Percentiles rank a stretch among this genome's conserved stretches.
Conservation (phyloP, 768 basidiomycete genomes). For the Multifurca ochricompacta region DNA sequence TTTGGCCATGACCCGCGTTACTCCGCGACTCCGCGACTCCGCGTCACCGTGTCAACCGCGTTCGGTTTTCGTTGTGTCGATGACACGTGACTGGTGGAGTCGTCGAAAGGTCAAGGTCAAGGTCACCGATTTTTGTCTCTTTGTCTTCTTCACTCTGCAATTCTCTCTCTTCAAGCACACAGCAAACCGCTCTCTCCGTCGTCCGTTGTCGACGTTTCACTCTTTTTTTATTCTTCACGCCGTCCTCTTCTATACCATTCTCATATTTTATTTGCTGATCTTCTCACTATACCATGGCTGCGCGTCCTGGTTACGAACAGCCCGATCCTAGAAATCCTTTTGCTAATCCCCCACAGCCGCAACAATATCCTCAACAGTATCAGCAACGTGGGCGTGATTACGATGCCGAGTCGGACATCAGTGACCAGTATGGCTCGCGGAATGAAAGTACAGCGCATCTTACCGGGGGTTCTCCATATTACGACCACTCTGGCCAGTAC, state of each 20-base stretch:
- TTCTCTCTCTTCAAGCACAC: neutral
- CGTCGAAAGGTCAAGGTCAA: neutral
- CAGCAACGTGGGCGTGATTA: slow-evolving; percentile 20
- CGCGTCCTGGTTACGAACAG: slow-evolving; percentile 29
- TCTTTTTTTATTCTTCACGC: slow-evolving; percentile 16
- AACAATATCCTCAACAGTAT: slow-evolving; percentile 19
- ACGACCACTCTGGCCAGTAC: slow-evolving; percentile 19
- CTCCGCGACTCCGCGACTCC: neutral
- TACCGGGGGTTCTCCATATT: neutral
- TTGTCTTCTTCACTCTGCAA: neutral
- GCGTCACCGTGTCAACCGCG: neutral
- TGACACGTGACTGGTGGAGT: slow-evolving; percentile 2
- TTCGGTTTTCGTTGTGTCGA: no score
- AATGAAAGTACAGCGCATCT: slow-evolving; percentile 21
- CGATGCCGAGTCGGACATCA: slow-evolving; percentile 21
- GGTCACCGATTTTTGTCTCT: neutral
- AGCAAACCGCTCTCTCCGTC: neutral
- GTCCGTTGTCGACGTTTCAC: slow-evolving; percentile 5
- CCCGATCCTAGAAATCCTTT: slow-evolving; percentile 30
- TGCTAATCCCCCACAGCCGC: slow-evolving; percentile 23
- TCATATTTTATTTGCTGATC: slow-evolving; percentile 9
- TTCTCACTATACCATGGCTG: slow-evolving; percentile 26
- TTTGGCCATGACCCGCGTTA: neutral
- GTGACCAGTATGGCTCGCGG: slow-evolving; percentile 20
- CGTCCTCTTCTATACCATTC: neutral